A percentile compares a stretch with the other conserved stretches of the same genome.
These are phyloP conservation scores for Eutrema yunnanense DNA, from an alignment of 345 rosid genomes.

Conservation along the genomic window DNA sequence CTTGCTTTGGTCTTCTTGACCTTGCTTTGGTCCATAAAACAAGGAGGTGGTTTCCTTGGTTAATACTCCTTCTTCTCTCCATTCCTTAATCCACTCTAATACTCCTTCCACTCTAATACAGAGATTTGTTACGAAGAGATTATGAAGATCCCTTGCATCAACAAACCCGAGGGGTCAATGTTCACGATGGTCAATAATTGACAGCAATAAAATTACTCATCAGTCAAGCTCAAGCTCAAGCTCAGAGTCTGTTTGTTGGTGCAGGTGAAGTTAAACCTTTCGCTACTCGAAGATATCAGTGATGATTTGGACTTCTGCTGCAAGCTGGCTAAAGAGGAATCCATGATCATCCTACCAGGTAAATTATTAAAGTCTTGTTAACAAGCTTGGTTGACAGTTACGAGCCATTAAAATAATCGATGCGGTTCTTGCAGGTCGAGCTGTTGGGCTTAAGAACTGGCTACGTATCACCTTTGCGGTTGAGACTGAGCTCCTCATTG, in stretches of 20 bases:
- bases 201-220: not conserved
- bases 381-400: not conserved
- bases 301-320: conserved; percentile 40
- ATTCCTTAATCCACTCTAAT: too few relatives aligned
- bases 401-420: not conserved
- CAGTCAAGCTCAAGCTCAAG: not conserved
- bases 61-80: too few relatives aligned
- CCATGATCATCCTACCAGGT: conserved; percentile 35
- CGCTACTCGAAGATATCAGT: conserved; percentile 26
- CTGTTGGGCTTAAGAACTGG: conserved; percentile 58
- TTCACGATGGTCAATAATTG: conserved; percentile 27
- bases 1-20: too few relatives aligned
- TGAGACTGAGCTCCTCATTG: conserved; percentile 42
- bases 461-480: conserved; percentile 51
- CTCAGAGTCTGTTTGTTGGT: not conserved
- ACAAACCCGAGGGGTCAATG: conserved; percentile 37
- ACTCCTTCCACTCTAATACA: too few relatives aligned
- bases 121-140: conserved; percentile 30
- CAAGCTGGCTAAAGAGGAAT: conserved; percentile 40
- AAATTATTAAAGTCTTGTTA: not conserved
- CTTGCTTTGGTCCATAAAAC: too few relatives aligned
- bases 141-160: conserved; percentile 32
- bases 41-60: too few relatives aligned
- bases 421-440: conserved; percentile 37
- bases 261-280: conserved; percentile 31